phyloP scores from a whole-genome alignment of 139 green algal species.

The Chlorella sp. region DNA sequence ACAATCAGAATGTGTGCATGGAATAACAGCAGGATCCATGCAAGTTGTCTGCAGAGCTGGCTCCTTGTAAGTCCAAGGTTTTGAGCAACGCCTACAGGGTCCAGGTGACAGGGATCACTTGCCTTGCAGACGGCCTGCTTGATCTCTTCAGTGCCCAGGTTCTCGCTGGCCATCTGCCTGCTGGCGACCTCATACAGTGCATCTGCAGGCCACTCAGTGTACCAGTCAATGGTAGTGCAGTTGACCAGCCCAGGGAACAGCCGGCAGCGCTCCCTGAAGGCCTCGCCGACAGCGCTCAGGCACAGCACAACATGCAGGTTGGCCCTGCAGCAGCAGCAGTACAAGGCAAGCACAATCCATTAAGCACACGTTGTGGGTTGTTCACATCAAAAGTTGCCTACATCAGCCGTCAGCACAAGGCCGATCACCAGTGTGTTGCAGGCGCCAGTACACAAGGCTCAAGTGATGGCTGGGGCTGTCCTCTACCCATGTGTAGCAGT shows the following conservation, averaged over 20 bases:
- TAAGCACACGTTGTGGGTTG: no score
- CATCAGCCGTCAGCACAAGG: no score
- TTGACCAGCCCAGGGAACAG: conserved; percentile 80
- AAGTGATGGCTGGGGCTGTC: no score
- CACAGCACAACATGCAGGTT: conserved; percentile 79
- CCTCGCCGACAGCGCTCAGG: conserved; percentile 63
- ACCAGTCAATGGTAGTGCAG: conserved; percentile 83
- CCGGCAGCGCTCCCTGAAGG: conserved; percentile 67
- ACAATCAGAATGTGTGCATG: no score
- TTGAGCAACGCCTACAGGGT: neutral
- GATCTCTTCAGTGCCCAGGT: conserved; percentile 46
- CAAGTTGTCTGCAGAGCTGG: no score
- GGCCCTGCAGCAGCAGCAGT: no score
- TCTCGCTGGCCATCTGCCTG: conserved; percentile 46
- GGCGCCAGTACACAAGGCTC: no score
- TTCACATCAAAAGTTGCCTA: no score
- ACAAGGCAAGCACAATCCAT: no score
- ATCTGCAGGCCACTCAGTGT: conserved; percentile 73
- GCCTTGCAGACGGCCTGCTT: conserved; percentile 58
- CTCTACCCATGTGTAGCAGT: no score
- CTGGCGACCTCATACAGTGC: conserved; percentile 64
- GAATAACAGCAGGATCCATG: neutral
- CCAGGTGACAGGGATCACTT: neutral
- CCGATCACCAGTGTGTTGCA: no score
- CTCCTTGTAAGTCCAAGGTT: no score